A percentile compares a stretch with the other conserved stretches of the same genome.
These are phyloP conservation scores for Aspergillus eucalypticola DNA, from an alignment of 2,329 filamentous ascomycete species.

Conservation along the genomic window DNA sequence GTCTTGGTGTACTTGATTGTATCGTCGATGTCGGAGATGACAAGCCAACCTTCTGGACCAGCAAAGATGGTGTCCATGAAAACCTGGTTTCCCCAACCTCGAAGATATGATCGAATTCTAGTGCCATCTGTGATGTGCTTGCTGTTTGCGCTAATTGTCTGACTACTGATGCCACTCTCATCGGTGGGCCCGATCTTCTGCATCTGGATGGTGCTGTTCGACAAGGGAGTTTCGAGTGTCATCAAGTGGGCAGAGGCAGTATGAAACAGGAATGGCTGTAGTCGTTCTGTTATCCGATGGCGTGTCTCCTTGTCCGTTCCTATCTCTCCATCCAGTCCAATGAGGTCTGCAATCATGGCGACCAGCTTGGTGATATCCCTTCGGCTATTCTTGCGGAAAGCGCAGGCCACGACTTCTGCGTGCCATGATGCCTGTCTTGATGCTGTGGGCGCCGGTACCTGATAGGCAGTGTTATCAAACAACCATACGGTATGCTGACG, in stretches of 20 bases:
- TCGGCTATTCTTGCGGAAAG: conserved; percentile 73
- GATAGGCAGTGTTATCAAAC: conserved; percentile 84
- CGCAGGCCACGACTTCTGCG: conserved; percentile 79
- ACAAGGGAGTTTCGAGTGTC: conserved; percentile 62
- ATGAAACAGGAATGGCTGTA: conserved; percentile 72
- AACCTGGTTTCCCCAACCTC: conserved; percentile 41
- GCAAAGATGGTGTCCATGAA: conserved; percentile 73
- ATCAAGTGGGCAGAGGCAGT: conserved; percentile 71
- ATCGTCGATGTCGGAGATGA: conserved; percentile 91
- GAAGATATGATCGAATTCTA: conserved; percentile 42
- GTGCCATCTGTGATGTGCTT: conserved; percentile 50
- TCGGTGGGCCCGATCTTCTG: conserved; percentile 69
- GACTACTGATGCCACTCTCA: conserved; percentile 69
- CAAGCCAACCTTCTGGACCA: conserved; percentile 74
- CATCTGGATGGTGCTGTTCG: conserved; percentile 38
- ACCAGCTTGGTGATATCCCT: conserved; percentile 68
- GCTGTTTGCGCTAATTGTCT: conserved; percentile 57
- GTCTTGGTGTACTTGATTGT: conserved; percentile 92
- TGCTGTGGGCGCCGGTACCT: conserved; percentile 42
- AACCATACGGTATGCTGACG: conserved; percentile 80
- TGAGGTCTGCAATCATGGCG: conserved; percentile 66
- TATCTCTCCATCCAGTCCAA: conserved; percentile 64
- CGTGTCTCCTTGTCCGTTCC: conserved; percentile 55
- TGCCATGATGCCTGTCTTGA: conserved; percentile 60
- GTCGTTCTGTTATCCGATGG: conserved; percentile 59